Conservation (phyloP, 805 yeast species). For the Metschnikowia lachancei region DNA sequence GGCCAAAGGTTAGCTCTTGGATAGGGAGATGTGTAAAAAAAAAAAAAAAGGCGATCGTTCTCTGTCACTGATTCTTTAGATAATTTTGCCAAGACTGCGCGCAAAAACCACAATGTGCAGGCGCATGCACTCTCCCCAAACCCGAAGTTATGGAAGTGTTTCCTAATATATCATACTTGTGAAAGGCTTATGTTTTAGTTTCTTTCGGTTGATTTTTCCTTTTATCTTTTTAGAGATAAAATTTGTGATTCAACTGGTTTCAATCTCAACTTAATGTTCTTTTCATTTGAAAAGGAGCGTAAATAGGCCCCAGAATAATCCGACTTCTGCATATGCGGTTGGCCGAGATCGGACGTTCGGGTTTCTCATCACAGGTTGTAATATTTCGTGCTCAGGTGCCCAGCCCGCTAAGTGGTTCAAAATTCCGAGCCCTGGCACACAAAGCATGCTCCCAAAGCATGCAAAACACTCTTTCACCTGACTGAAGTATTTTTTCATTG, state of each 20-base stretch:
- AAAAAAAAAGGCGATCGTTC: constrained; percentile 7
- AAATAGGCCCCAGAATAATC: neutral
- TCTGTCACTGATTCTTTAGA: constrained; percentile 21
- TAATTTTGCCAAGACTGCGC: constrained; percentile 15
- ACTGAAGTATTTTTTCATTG: neutral
- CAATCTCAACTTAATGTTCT: neutral
- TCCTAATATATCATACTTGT: neutral
- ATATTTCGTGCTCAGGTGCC: constrained; percentile 1
- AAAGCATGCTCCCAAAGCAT: too few relatives aligned
- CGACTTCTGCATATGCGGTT: neutral
- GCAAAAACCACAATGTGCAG: neutral
- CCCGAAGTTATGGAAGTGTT: neutral
- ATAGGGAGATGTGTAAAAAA: neutral
- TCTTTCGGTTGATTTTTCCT: too few relatives aligned
- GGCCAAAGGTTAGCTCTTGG: neutral
- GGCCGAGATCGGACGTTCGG: constrained; percentile 11
- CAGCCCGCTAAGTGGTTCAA: neutral
- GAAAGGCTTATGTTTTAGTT: too few relatives aligned
- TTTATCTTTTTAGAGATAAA: neutral
- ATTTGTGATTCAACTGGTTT: too few relatives aligned
- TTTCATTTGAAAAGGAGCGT: neutral
- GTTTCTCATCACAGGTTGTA: neutral
- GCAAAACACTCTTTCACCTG: neutral
- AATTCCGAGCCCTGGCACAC: constrained; percentile 3
- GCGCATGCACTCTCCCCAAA: neutral